A percentile compares a stretch with the other conserved stretches of the same genome.
Conservation (phyloP, 2,329 filamentous ascomycete genomes). For the Dendryphion nanum region DNA sequence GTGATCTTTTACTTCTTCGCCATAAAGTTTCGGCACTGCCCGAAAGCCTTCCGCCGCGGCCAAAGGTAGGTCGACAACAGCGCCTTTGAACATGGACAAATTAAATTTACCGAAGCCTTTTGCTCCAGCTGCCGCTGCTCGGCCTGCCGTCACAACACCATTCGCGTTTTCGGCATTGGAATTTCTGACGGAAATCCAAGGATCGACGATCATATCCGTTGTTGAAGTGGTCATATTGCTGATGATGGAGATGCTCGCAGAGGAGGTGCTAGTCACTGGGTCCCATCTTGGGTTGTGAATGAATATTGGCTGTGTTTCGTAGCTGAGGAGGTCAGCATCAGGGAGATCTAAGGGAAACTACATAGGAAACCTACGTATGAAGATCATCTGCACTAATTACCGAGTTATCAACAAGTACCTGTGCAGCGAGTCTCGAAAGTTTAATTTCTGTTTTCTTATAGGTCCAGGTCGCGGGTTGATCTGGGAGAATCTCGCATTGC, state of each 20-base stretch:
- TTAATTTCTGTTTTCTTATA: slow-evolving; percentile 19
- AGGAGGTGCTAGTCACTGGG: slow-evolving; percentile 54
- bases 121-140: slow-evolving; percentile 10
- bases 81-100: slow-evolving; percentile 25
- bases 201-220: slow-evolving; percentile 25
- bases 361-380: slow-evolving; percentile 5
- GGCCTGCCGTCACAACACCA: slow-evolving; percentile 26
- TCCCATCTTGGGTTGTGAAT: slow-evolving; percentile 33
- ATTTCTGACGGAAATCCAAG: not conserved
- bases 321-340: slow-evolving; percentile 5
- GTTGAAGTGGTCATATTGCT: slow-evolving; percentile 58
- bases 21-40: slow-evolving; percentile 20
- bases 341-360: slow-evolving; percentile 29
- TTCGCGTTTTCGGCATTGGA: not conserved
- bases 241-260: slow-evolving; percentile 56
- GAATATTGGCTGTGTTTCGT: slow-evolving; percentile 19
- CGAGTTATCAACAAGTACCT: slow-evolving; percentile 15
- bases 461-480: slow-evolving; percentile 21
- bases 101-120: slow-evolving; percentile 22
- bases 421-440: slow-evolving; percentile 23
- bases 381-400: slow-evolving; percentile 15
- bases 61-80: slow-evolving; percentile 33
- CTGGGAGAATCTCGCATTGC: slow-evolving; percentile 20
- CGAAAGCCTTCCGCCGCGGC: slow-evolving; percentile 15
- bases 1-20: slow-evolving; percentile 18